Base-by-base conservation (phyloP, 352 stramenopile genomes). In the Globisporangium apiculatum region DNA sequence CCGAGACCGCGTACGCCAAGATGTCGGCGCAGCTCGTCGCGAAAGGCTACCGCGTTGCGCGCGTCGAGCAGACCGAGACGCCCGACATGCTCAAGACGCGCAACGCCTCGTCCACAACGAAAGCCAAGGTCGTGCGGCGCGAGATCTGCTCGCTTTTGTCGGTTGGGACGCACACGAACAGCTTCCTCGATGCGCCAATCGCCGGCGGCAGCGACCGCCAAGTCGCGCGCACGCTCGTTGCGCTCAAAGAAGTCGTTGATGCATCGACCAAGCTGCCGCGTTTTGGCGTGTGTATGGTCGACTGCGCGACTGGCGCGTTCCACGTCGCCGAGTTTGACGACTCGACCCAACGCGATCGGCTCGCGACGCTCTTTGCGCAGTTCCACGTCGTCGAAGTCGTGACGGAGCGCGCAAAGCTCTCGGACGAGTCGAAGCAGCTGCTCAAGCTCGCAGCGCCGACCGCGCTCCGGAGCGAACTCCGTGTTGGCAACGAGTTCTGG, bases 11-110 rank as follows among this genome's bases (percentile, higher is more conserved):
- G 17, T 99, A 99, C 71, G 96, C 90, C 5, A 98, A 97, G 60
- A 97, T 98, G 69, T 96, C 94, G 14, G 88, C 91, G 5, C 87
- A 92, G 51, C 72, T 99, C 41, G 94, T 99, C 9, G 75, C 80
- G 5, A 96, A 96, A 57, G 97, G 97, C 12, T 99, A 99, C 65
- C 93, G 96, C 36, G 97, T 99, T 38, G 96, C 96, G 14, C 92
- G 97, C 42, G 95, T 99, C 7, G 98, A 99, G 79, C 97, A 99
- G 73, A 99, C 97, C 0, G 98, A 99, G 80, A 99, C 97, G 0
- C 97, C 97, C 7, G 96, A 99, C 17, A 92, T 93, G 82, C 71
- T 99, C 49, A 98, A 98, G 67, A 72, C 90, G 46, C 86, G 96
- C 8, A 99, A 99, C 59, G 79, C 69, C 15, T 76, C 65, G 15